A percentile compares a stretch with the other conserved stretches of the same genome.
Conservation (phyloP, 2,329 filamentous ascomycete species). For the Cytospora piceicola region DNA sequence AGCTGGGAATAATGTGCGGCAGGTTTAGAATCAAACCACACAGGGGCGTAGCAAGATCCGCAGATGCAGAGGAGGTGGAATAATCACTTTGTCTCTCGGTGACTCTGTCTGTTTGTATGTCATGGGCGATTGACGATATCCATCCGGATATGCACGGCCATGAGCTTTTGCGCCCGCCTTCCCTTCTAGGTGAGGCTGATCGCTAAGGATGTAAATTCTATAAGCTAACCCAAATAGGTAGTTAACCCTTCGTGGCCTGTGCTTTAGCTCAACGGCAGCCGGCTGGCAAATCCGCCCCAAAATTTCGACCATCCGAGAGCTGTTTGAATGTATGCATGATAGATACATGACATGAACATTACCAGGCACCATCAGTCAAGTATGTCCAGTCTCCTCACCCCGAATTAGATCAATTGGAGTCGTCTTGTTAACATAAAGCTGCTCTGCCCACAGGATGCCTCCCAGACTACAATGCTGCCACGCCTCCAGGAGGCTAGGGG, state of each 20-base stretch:
- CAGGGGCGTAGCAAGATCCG: too few relatives aligned
- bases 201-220: too few relatives aligned
- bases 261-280: not conserved
- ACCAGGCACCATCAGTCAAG: not conserved
- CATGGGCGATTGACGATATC: not conserved
- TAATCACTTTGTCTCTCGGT: not conserved
- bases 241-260: not conserved
- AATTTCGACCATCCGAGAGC: constrained; percentile 21
- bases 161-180: not conserved
- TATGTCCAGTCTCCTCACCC: not conserved
- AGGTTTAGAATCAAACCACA: too few relatives aligned
- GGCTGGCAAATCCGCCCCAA: constrained; percentile 11
- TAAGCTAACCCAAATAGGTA: not conserved
- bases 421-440: not conserved
- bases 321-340: not conserved
- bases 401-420: not conserved
- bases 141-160: too few relatives aligned
- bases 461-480: constrained; percentile 23
- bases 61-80: not conserved
- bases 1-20: too few relatives aligned
- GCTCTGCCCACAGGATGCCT: constrained; percentile 20
- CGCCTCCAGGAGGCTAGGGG: constrained; percentile 25
- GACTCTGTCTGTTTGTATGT: not conserved
- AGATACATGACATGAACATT: not conserved
- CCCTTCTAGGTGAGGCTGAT: not conserved